These are phyloP conservation scores for Fusarium gaditjirri DNA, from an alignment of 2,329 filamentous ascomycete species.

Conservation along the genomic window DNA sequence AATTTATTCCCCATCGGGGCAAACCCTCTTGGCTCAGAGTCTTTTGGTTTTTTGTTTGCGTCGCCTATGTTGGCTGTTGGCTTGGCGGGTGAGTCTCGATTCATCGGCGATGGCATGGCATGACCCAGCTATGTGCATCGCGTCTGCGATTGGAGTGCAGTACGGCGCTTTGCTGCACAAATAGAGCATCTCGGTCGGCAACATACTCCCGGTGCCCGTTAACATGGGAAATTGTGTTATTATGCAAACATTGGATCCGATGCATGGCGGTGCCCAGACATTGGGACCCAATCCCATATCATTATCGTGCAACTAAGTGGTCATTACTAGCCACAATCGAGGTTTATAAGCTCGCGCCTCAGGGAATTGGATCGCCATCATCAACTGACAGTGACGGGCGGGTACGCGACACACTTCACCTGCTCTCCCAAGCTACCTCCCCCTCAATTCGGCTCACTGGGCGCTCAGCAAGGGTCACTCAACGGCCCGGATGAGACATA, in stretches of 20 bases:
- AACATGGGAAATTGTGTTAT: slow-evolving; percentile 12
- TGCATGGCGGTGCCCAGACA: slow-evolving; percentile 7
- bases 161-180: not conserved
- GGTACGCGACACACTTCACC: slow-evolving; percentile 11
- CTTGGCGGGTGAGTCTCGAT: slow-evolving; percentile 31
- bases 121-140: slow-evolving; percentile 3
- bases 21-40: not conserved
- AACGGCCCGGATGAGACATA: slow-evolving; percentile 39
- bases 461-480: slow-evolving; percentile 41
- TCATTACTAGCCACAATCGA: slow-evolving; percentile 42
- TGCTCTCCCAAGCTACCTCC: not conserved
- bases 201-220: slow-evolving; percentile 8
- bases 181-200: slow-evolving; percentile 15
- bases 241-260: slow-evolving; percentile 10
- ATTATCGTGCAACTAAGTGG: slow-evolving; percentile 26
- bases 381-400: slow-evolving; percentile 20
- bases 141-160: slow-evolving; percentile 3
- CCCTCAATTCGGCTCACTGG: slow-evolving; percentile 35
- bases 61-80: slow-evolving; percentile 5
- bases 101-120: slow-evolving; percentile 33
- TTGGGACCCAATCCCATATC: slow-evolving; percentile 5
- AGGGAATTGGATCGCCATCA: slow-evolving; percentile 13
- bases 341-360: slow-evolving; percentile 35
- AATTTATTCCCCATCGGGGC: not conserved
- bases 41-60: not conserved